A percentile compares a stretch with the other conserved stretches of the same genome.
phyloP scores from a whole-genome alignment of 2,329 filamentous ascomycete species.

The Curvularia sp. region DNA sequence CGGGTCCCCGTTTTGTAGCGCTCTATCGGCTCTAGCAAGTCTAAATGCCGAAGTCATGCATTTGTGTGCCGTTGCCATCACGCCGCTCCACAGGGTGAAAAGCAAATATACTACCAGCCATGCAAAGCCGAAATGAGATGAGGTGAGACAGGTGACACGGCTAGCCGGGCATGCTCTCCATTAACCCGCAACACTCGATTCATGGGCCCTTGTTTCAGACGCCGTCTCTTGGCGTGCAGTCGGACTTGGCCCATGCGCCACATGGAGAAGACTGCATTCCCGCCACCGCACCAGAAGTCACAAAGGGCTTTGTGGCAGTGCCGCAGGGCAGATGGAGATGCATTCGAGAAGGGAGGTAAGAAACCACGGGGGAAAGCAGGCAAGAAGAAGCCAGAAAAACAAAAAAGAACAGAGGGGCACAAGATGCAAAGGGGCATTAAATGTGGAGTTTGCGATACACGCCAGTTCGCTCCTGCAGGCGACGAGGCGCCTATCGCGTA shows the following conservation, averaged over 20 bases:
- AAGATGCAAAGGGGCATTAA: background rate
- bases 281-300: background rate
- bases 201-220: conserved; percentile 5
- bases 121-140: background rate
- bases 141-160: background rate
- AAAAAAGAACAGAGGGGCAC: background rate
- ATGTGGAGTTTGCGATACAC: background rate
- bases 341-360: background rate
- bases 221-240: background rate
- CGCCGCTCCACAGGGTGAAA: background rate
- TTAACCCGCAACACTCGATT: background rate
- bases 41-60: background rate
- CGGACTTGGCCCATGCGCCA: background rate
- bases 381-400: background rate
- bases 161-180: background rate
- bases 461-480: background rate
- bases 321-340: background rate
- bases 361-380: too few species aligned
- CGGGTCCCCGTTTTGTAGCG: background rate
- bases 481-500: background rate
- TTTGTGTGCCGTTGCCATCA: background rate
- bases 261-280: background rate
- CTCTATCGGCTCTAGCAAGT: background rate
- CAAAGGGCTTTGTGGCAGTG: background rate
- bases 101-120: background rate